Conservation (phyloP, 192 early-diverging fungal genomes). For the Umbelopsis isabellina region DNA sequence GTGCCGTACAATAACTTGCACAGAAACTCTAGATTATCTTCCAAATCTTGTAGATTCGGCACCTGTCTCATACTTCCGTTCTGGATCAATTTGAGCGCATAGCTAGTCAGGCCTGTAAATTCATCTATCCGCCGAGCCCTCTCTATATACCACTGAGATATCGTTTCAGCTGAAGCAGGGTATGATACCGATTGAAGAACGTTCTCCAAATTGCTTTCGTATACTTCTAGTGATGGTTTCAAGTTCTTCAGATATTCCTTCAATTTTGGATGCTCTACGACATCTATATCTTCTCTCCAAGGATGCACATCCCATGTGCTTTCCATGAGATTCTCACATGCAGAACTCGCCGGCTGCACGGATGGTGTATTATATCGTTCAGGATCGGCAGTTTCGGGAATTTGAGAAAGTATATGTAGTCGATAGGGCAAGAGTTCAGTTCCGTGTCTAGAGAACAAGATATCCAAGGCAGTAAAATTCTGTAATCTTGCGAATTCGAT, state of each 20-base stretch:
- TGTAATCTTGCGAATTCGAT: slow-evolving; percentile 60
- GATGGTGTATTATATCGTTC: slow-evolving; percentile 41
- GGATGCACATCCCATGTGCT: slow-evolving; percentile 48
- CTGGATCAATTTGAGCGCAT: slow-evolving; percentile 58
- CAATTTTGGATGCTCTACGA: slow-evolving; percentile 54
- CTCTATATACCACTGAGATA: slow-evolving; percentile 64
- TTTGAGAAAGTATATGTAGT: slow-evolving; percentile 56
- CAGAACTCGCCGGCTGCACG: slow-evolving; percentile 23
- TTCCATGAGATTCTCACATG: slow-evolving; percentile 31
- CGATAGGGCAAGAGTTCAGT: slow-evolving; percentile 62
- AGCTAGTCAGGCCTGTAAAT: slow-evolving; percentile 51
- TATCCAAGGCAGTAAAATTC: slow-evolving; percentile 58
- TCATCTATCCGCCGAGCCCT: slow-evolving; percentile 60
- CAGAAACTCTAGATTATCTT: slow-evolving; percentile 61
- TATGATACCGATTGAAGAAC: slow-evolving; percentile 45
- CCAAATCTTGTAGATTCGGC: slow-evolving; percentile 49
- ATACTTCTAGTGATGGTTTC: slow-evolving; percentile 35
- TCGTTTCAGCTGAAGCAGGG: slow-evolving; percentile 45
- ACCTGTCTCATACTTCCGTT: slow-evolving; percentile 56
- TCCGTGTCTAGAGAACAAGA: slow-evolving; percentile 66
- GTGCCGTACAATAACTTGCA: slow-evolving; percentile 60
- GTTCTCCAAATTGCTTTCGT: slow-evolving; percentile 38
- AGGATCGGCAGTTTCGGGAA: slow-evolving; percentile 62
- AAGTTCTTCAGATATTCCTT: slow-evolving; percentile 44
- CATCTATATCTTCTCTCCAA: slow-evolving; percentile 62